Evolutionary conservation across 768 basidiomycete genomes (phyloP), one percentile per base, ranked within the genome.

Genomic region (Sarcodon sp.): DNA sequence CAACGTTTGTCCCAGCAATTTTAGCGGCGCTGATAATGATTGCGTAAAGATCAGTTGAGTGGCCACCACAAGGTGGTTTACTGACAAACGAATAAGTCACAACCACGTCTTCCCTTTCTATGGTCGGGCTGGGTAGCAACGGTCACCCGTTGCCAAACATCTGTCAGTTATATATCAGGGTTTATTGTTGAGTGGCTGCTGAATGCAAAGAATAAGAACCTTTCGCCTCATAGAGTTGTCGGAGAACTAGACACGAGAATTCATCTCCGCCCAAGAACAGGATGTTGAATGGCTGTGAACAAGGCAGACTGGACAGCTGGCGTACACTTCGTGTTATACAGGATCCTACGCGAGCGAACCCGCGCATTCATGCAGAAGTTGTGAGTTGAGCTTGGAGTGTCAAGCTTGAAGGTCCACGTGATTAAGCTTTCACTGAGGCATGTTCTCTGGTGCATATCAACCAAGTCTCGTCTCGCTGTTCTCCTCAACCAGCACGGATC

Each of bases 191-290:
- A 27, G 21, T 27, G 4, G 4, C 21, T 27, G 21, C 4, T 27
- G 21, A 27, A 27, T 27, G 21, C 21, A 51, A 34, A 33, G 13
- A 31, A 6, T 13, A 55, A 66, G 54, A 48, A 85, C 90, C 88
- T 64, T 60, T 60, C 5, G 84, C 82, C 12, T 64, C 57, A 48
- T 83, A 65, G 1, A 94, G 62, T 48, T 81, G 70, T 46, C 73
- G 63, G 44, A 96, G 71, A 3, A 89, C 79, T 6, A 67, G 63
- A 57, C 83, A 84, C 1, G 91, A 94, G 62, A 94, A 94, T 56
- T 80, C 76, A 60, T 93, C 91, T 13, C 88, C 83, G 45, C 92
- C 92, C 59, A 89, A 76, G 62, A 89, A 94, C 6, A 96, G 71
- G 37, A 96, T 75, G n/a, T 79, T 74, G 59, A 88, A 83, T 4